Base-by-base conservation (phyloP, 306 rosid species). In the Gleditsia sinensis region DNA sequence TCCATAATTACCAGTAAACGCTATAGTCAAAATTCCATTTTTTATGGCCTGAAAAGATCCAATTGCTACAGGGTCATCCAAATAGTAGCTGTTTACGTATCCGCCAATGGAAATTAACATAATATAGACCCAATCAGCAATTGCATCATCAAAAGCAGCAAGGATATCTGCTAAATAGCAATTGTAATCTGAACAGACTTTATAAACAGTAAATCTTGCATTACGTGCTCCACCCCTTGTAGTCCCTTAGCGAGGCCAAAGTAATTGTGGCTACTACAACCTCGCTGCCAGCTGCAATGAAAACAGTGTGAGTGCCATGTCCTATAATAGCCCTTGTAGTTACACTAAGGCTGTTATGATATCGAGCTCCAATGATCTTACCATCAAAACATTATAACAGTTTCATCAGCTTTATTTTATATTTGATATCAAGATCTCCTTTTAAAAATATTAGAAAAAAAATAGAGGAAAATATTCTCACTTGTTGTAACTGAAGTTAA, bases 31-130 rank as follows among this genome's bases (percentile, higher is more conserved):
- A 24, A 83, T 69, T 21, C 81, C 86, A 4, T 39, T 58, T 24
- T 30, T 83, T 58, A 69, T 14, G 20, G 86, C 74, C 20, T 82
- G 83, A 53, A 73, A 78, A 4, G 80, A 70, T 42, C 83, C 80
- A 3, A 69, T 51, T 7, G 81, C 55, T 0, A 42, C 9, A 5
- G 80, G 65, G 27, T 82, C 77, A 3, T 30, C 1, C 0, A 36
- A 25, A 40, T 62, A 70, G 8, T 3, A 17, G 2, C 1, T 0
- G 9, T 0, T 3, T 0, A 7, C 3, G 0, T 40, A 9, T 1
- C 0, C 1, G 1, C 75, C 59, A 34, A 69, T 6, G 1, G 78
- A 69, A 24, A 36, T 9, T 25, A 75, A 69, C 53, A 78, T 67
- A 36, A 78, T 69, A 19, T 78, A 67, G 4, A 68, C 77, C 6